phyloP scores from a whole-genome alignment of 176 grass and related monocot genomes.

The Carex cristatella region DNA sequence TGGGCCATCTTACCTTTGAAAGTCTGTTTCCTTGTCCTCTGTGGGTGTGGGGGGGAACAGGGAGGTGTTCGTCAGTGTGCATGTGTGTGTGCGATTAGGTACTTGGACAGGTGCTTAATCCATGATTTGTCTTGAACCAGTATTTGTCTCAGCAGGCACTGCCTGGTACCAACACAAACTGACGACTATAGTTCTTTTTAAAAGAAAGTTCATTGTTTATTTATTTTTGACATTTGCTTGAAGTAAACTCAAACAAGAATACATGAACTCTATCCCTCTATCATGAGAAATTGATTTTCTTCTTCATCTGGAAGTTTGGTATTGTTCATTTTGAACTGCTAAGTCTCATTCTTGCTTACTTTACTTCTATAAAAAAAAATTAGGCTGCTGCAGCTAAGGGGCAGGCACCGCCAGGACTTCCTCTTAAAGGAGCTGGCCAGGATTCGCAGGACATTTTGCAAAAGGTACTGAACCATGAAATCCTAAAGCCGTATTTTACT shows the following conservation, averaged over 20 bases:
- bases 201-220: background rate
- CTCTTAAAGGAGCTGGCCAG: slow-evolving; percentile 76
- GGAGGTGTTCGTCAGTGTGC: background rate
- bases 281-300: background rate
- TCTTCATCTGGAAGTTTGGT: background rate
- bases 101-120: background rate
- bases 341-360: background rate
- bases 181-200: slow-evolving; percentile 6
- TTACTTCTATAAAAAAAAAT: slow-evolving; percentile 19
- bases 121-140: background rate
- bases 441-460: slow-evolving; percentile 51
- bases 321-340: background rate
- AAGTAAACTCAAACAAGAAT: background rate
- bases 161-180: background rate
- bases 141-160: background rate
- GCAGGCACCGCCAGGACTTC: slow-evolving; percentile 75
- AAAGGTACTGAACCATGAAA: slow-evolving; percentile 38
- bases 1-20: slow-evolving; percentile 21
- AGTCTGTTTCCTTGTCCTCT: background rate
- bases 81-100: background rate
- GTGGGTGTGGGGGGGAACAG: background rate
- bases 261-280: background rate
- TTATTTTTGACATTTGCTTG: background rate
- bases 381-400: slow-evolving; percentile 94
- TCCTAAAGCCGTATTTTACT: slow-evolving; percentile 24